Base-by-base conservation (phyloP, 768 basidiomycete genomes). In the Boletus fagicola region DNA sequence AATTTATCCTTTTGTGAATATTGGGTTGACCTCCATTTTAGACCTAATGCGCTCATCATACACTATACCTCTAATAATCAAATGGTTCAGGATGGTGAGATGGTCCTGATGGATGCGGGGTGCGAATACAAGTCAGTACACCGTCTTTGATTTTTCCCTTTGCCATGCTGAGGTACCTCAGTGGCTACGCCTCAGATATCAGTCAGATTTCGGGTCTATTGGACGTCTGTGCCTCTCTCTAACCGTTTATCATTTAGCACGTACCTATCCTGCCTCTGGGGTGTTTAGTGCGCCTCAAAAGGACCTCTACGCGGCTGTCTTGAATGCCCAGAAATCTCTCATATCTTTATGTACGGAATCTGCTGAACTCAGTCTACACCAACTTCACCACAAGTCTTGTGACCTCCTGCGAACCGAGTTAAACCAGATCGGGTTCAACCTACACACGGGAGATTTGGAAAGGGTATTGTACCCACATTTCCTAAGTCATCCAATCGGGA, bases 31-130 rank as follows among this genome's bases (percentile, higher is more conserved):
- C 13, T 26, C 10, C 40, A 22, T 38, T 62, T 49, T 35, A 95
- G 93, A 30, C 80, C 89, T 2, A 97, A 98, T 66, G 86, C 92
- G 9, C 79, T 97, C 1, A 87, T 91, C 42, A 94, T 99, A 59
- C 97, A 99, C 66, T 98, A 98, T 68, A 96, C 94, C 0, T 81
- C 87, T 18, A 98, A 98, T 71, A 87, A 96, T 68, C 90, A 91
- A 56, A 64, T 89, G 20, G 73, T 95, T 10, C 76, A 79, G 40
- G 73, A 83, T 1, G 83, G 78, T 20, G 94, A 98, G 63, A 76
- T 92, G 62, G 77, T 97, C 16, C 79, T 97, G 13, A 83, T 98
- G 52, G 94, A 98, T 60, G 94, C 94, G 2, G 94, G 92, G 44
- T 94, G 94, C 66, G 94, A 96, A 79, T 90, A 84, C 75, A 89